Evolutionary conservation across 2,329 filamentous ascomycete genomes (phyloP).

Genomic region (Stachybotrys elegans): DNA sequence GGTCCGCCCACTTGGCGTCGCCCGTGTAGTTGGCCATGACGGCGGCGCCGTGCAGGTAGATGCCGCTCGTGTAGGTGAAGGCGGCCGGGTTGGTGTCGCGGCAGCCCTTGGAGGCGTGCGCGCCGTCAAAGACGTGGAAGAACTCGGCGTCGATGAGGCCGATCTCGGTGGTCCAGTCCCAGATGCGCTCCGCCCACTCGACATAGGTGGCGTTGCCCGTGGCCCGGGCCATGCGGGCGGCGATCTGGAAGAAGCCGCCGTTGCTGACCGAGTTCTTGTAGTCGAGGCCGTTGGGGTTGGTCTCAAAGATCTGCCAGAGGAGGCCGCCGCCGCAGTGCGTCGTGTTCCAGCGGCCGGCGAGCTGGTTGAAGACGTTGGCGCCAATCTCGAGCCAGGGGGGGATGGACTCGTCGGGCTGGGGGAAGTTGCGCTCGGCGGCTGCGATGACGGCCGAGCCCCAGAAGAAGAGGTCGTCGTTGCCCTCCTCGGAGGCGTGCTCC

Average conservation of each 20-base stretch:
- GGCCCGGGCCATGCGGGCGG: slow-evolving; percentile 66
- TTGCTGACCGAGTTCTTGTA: slow-evolving; percentile 84
- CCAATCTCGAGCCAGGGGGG: slow-evolving; percentile 64
- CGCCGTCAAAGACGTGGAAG: slow-evolving; percentile 59
- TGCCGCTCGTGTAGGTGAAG: slow-evolving; percentile 63
- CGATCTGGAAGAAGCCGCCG: slow-evolving; percentile 77
- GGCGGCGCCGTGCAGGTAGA: slow-evolving; percentile 61
- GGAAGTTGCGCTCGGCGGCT: slow-evolving; percentile 64
- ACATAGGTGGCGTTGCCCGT: slow-evolving; percentile 62
- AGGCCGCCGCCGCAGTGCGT: slow-evolving; percentile 65
- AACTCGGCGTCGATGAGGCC: slow-evolving; percentile 49
- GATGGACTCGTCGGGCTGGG: slow-evolving; percentile 49
- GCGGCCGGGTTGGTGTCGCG: slow-evolving; percentile 44
- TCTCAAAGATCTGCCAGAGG: slow-evolving; percentile 74
- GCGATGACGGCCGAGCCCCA: slow-evolving; percentile 65
- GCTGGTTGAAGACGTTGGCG: slow-evolving; percentile 67
- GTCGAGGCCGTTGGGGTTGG: slow-evolving; percentile 67
- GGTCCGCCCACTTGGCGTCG: slow-evolving; percentile 47
- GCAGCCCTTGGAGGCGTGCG: slow-evolving; percentile 51
- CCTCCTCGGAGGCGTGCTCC: slow-evolving; percentile 52
- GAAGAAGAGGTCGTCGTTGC: slow-evolving; percentile 72
- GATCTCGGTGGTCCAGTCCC: slow-evolving; percentile 56
- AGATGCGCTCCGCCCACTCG: slow-evolving; percentile 63
- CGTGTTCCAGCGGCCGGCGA: slow-evolving; percentile 65
- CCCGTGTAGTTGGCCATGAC: slow-evolving; percentile 58